Evolutionary conservation across 345 rosid species (phyloP), one percentile per base, ranked within the genome.

Genomic region (Populus ilicifolia): DNA sequence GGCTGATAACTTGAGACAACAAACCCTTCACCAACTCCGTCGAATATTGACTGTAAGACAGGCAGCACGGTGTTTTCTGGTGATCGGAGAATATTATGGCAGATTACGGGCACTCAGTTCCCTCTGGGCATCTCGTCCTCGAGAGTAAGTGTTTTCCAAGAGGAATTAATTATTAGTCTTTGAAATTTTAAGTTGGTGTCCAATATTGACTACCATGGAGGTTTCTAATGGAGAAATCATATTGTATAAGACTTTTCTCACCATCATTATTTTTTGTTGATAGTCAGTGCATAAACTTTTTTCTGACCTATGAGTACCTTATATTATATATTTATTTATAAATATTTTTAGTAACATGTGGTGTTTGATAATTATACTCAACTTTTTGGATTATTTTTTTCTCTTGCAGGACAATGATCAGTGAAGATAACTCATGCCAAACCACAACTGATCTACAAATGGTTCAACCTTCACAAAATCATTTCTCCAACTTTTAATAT

Each of bases 1-100:
- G 98, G 98, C 98, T 70, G 99, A 96, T 86, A 90, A 93, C 82
- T 85, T 96, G 83, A 91, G 99, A 75, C 99, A 96, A 38, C 99
- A 93, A 76, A 96, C 92, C 21, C 89, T 96, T 76, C 99, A 96
- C 78, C 99, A 93, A 48, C 54, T 96, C 20, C 87, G 87, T 12
- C 88, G 91, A 69, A 92, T 96, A 79, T 76, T 96, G 79, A 96
- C 98, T 0, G 87, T 90, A 17, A 79, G 99, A 61, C 99, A 96
- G 81, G 98, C 94, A 0, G 98, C 98, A 0, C 83, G 97, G 61
- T 90, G 97, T 86, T 96, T 93, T 80, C 76, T 93, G 80, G 94
- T 91, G 78, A 93, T 93, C 52, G 97, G 94, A 79, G 99, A 96
- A 74, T 96, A 90, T 46, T 89, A 92, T 14, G 97, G 90, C 1